Percentiles rank a stretch among this genome's conserved stretches.
phyloP scores from a whole-genome alignment of 140 eudicot species.

The Anethum foeniculum region DNA sequence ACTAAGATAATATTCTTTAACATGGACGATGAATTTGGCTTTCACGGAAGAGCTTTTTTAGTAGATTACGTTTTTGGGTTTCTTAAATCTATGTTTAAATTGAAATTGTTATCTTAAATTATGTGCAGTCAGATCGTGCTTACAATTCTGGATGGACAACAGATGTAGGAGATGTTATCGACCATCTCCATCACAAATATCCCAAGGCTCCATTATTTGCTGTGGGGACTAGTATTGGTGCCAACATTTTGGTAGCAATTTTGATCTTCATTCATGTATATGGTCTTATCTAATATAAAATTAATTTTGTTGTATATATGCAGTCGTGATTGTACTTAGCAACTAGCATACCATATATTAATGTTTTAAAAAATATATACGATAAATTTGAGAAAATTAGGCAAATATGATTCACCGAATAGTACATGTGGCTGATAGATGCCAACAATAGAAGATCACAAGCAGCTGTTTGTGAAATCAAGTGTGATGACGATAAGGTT shows the following conservation, averaged over 20 bases:
- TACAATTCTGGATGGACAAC: constrained; percentile 98
- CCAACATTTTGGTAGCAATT: constrained; percentile 66
- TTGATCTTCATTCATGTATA: not conserved
- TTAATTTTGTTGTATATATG: not conserved
- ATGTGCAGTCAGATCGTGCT: constrained; percentile 84
- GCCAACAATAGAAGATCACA: not conserved
- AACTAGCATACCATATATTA: not conserved
- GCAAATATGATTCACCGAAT: not conserved
- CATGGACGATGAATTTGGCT: not conserved
- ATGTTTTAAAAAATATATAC: not conserved
- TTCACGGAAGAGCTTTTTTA: not conserved
- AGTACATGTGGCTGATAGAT: too few relatives aligned
- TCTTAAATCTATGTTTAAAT: not conserved
- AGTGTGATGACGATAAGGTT: not conserved
- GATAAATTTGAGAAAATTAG: not conserved
- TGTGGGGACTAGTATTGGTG: constrained; percentile 89
- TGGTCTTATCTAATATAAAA: not conserved
- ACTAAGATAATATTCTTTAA: too few relatives aligned
- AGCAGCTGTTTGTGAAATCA: not conserved
- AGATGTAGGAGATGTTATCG: constrained; percentile 55
- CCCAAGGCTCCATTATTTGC: constrained; percentile 63
- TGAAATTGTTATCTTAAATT: not conserved
- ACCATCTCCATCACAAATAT: constrained; percentile 52
- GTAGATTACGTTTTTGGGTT: not conserved
- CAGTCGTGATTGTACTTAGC: not conserved